Evolutionary conservation across 2,329 filamentous ascomycete genomes (phyloP), one percentile per base, ranked within the genome.

Genomic region (Trichophyton mentagrophytes): DNA sequence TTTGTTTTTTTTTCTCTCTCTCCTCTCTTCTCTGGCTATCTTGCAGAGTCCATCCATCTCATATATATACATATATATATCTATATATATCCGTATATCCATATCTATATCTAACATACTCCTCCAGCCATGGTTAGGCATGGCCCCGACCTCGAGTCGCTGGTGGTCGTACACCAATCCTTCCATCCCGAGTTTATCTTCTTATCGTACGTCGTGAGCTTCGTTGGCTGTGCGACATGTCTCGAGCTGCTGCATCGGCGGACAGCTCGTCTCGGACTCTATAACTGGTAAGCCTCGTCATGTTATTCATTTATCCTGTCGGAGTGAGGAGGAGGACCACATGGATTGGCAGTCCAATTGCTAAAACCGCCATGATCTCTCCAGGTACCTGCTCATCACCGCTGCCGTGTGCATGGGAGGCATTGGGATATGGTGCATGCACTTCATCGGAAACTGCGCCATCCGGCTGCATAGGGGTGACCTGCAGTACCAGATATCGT

Each of bases 391-490:
- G 1, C 77, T 90, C 2, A 66, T 85, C 11, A 81, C 81, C 40
- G 82, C 86, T 4, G 82, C 86, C 3, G 75, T 88, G 27, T 82
- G 83, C 2, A 89, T 90, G 86, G 87, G 87, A 6, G 86, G 85
- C 2, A 83, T 89, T 63, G 78, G 85, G 44, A 88, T 88, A 62
- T 89, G 85, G 86, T 86, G 82, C 67, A 88, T 88, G 87, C 89
- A 93, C 70, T 92, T 88, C 68, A 86, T 93, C 65, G 89, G 89
- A 22, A 92, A 93, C 70, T 81, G 87, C 59, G 89, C 89, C 13
- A 87, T 92, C 63, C 77, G 86, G 27, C 80, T 95, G 17, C 85
- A 80, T 44, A 66, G 84, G 64, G 87, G 87, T 44, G 73, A 82
- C 62, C 64, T 75, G 11, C 75, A 82, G 40, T 76, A 89, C 9